phyloP scores from a whole-genome alignment of 345 rosid genomes.

The Eucalyptus sp. region DNA sequence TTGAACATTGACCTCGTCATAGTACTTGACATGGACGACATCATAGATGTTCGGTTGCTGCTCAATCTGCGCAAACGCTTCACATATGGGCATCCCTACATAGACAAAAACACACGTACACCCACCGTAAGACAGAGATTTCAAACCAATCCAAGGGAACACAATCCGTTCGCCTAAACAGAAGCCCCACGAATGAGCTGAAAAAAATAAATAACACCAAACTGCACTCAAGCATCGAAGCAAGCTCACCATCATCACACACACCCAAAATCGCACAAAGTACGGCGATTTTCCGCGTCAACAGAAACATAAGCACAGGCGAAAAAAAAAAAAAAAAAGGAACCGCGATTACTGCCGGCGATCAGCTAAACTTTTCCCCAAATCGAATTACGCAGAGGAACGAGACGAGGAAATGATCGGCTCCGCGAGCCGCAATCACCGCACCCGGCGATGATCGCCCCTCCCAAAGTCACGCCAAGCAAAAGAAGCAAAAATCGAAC shows the following conservation, averaged over 20 bases:
- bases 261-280: background rate
- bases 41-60: slow-evolving; percentile 93
- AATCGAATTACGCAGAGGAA: background rate
- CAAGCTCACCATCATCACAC: background rate
- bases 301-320: background rate
- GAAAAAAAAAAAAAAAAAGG: no score
- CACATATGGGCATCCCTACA: slow-evolving; percentile 88
- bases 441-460: background rate
- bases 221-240: background rate
- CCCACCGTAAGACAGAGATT: background rate
- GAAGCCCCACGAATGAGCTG: background rate
- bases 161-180: background rate
- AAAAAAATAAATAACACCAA: background rate
- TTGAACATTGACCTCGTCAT: slow-evolving; percentile 55
- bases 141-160: background rate
- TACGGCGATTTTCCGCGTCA: background rate
- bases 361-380: background rate
- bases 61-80: slow-evolving; percentile 86
- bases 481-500: background rate
- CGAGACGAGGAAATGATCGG: background rate
- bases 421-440: background rate
- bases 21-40: slow-evolving; percentile 89
- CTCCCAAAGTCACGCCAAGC: background rate
- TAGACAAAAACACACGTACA: background rate
- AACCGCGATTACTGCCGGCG: background rate